These are phyloP conservation scores for Boletus rufocinnamomeus DNA, from an alignment of 768 basidiomycete species.

Conservation along the genomic window DNA sequence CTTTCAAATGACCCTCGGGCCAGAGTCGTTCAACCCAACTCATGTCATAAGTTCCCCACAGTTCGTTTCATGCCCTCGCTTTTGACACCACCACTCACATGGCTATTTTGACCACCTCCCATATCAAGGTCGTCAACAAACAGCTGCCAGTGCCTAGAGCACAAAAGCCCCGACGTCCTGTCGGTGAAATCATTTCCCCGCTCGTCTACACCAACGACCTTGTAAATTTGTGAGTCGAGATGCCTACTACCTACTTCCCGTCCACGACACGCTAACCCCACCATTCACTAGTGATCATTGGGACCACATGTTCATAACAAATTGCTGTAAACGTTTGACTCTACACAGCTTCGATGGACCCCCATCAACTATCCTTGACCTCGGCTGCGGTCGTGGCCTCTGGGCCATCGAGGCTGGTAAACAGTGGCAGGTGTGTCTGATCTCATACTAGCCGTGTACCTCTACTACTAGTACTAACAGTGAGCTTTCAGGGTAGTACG, in stretches of 20 bases:
- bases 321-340: conserved; percentile 51
- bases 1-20: conserved; percentile 19
- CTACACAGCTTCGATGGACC: conserved; percentile 53
- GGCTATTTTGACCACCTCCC: conserved; percentile 18
- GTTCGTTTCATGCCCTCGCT: conserved; percentile 28
- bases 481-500: conserved; percentile 44
- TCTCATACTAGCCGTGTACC: neutral
- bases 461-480: conserved; percentile 7
- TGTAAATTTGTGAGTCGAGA: conserved; percentile 52
- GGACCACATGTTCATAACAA: conserved; percentile 65
- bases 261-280: conserved; percentile 1
- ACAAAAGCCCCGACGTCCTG: conserved; percentile 43
- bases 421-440: conserved; percentile 57
- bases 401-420: conserved; percentile 74
- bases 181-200: conserved; percentile 58
- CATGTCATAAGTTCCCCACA: conserved; percentile 16
- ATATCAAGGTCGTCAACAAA: too few relatives aligned
- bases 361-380: conserved; percentile 58
- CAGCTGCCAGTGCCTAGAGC: conserved; percentile 44
- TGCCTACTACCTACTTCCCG: neutral
- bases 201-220: conserved; percentile 49
- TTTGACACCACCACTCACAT: conserved; percentile 26
- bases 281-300: conserved; percentile 58
- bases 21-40: conserved; percentile 9
- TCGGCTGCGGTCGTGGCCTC: conserved; percentile 71